Evolutionary conservation across 495 filamentous ascomycete species (phyloP).

Genomic region (Aspergillus sclerotiicarbonarius): DNA sequence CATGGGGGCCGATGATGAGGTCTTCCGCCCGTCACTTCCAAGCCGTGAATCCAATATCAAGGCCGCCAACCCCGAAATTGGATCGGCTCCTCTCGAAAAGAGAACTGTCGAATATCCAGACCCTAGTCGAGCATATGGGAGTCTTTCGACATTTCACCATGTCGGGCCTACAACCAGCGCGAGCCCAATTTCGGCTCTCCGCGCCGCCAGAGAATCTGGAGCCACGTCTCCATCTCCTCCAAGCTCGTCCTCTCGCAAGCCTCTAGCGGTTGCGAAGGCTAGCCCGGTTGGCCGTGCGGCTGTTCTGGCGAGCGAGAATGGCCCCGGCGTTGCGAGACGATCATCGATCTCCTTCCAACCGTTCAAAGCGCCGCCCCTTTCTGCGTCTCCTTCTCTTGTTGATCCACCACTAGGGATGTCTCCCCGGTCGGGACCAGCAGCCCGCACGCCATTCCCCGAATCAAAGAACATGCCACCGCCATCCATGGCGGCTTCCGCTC

Average conservation of each 20-base stretch:
- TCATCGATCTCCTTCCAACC: constrained; percentile 89
- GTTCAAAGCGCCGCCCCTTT: constrained; percentile 92
- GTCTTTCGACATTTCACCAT: constrained; percentile 89
- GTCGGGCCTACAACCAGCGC: constrained; percentile 69
- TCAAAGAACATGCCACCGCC: constrained; percentile 61
- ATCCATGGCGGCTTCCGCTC: constrained; percentile 41
- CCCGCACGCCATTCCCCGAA: constrained; percentile 57
- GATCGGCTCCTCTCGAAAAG: constrained; percentile 65
- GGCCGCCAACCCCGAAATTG: constrained; percentile 54
- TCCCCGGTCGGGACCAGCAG: constrained; percentile 56
- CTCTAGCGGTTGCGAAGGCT: constrained; percentile 57
- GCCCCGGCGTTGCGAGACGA: constrained; percentile 58
- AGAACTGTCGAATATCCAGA: constrained; percentile 53
- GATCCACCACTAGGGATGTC: constrained; percentile 55
- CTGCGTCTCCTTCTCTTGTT: constrained; percentile 73
- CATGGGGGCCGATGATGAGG: constrained; percentile 86
- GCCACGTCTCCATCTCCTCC: constrained; percentile 42
- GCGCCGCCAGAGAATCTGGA: constrained; percentile 59
- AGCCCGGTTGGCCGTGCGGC: constrained; percentile 61
- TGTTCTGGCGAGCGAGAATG: constrained; percentile 53
- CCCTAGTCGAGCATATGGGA: constrained; percentile 82
- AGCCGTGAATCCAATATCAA: constrained; percentile 35
- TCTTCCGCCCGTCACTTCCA: constrained; percentile 72
- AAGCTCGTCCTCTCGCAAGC: constrained; percentile 61
- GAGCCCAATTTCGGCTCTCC: constrained; percentile 83